Percentiles rank a stretch among this genome's conserved stretches.
These are phyloP conservation scores for Phytophthora tubulina DNA, from an alignment of 352 stramenopile genomes.

Conservation along the genomic window DNA sequence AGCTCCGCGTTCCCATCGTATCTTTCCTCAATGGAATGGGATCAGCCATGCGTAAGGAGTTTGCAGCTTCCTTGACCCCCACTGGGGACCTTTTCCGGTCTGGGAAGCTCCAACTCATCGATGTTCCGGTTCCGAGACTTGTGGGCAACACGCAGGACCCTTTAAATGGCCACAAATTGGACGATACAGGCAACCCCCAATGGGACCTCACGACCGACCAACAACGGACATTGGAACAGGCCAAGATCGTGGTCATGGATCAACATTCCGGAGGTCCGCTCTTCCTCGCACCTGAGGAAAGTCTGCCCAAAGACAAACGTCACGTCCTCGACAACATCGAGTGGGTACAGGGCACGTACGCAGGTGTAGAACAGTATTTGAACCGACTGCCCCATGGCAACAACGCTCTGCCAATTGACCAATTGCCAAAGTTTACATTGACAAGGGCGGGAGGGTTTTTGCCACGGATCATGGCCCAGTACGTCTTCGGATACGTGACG, in stretches of 20 bases:
- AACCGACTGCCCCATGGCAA: conserved; percentile 37
- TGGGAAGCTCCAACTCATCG: conserved; percentile 41
- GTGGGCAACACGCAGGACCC: conserved; percentile 47
- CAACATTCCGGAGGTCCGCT: conserved; percentile 53
- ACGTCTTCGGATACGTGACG: conserved; percentile 68
- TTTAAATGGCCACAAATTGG: conserved; percentile 41
- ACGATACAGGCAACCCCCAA: conserved; percentile 20
- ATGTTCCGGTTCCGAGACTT: conserved; percentile 43
- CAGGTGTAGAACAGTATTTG: conserved; percentile 69
- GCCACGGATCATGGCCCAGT: conserved; percentile 68
- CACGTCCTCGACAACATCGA: conserved; percentile 54
- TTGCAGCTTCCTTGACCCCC: conserved; percentile 31
- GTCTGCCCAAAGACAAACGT: conserved; percentile 40
- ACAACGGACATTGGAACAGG: conserved; percentile 37
- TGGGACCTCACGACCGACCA: conserved; percentile 47
- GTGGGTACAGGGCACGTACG: conserved; percentile 79
- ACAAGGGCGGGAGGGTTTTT: conserved; percentile 69
- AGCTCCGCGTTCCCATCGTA: conserved; percentile 40
- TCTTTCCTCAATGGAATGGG: conserved; percentile 50
- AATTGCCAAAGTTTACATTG: conserved; percentile 49
- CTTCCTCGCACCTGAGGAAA: conserved; percentile 43
- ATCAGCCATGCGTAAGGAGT: conserved; percentile 39
- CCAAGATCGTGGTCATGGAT: conserved; percentile 50
- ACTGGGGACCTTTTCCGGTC: conserved; percentile 42
- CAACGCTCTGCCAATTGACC: conserved; percentile 10